Evolutionary conservation across 208 protist species (phyloP).

Genomic region (Crithidia brevicula): DNA sequence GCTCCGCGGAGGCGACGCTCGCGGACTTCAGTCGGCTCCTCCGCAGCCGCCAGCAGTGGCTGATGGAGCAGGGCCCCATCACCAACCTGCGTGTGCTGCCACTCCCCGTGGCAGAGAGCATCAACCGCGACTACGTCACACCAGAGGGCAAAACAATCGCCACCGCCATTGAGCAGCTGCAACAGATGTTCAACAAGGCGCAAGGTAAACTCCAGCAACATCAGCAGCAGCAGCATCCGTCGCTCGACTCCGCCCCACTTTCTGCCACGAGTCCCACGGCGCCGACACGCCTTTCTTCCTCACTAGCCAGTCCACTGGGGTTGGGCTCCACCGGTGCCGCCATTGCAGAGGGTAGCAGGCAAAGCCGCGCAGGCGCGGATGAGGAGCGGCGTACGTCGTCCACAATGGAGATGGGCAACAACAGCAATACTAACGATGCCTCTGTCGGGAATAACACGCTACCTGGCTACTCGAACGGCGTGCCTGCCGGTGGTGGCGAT

Average conservation of each 20-base stretch:
- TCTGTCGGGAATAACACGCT: slow-evolving; percentile 1
- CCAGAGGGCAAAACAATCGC: slow-evolving; percentile 75
- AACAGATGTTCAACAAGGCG: slow-evolving; percentile 21
- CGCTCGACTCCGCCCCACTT: neutral
- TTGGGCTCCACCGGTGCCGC: neutral
- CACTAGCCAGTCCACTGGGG: neutral
- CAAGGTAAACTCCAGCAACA: slow-evolving; percentile 8
- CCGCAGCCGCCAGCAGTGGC: slow-evolving; percentile 51
- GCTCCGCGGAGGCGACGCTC: slow-evolving; percentile 51
- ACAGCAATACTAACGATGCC: neutral
- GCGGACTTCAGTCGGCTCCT: slow-evolving; percentile 75
- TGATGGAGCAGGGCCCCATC: slow-evolving; percentile 35
- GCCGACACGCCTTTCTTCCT: slow-evolving; percentile 1
- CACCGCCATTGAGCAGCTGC: slow-evolving; percentile 59
- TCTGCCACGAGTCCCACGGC: slow-evolving; percentile 2
- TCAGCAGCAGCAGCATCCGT: slow-evolving; percentile 11
- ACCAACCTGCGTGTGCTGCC: slow-evolving; percentile 38
- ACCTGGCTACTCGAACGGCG: neutral
- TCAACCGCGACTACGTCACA: slow-evolving; percentile 65
- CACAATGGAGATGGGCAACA: neutral
- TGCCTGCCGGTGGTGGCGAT: neutral
- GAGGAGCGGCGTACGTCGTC: neutral
- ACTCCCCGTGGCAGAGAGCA: slow-evolving; percentile 36
- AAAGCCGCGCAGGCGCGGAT: neutral
- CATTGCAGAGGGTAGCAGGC: neutral